These are phyloP conservation scores for Sphagnum contortum DNA, from an alignment of 225 moss, liverwort and hornwort genomes.

Conservation along the genomic window DNA sequence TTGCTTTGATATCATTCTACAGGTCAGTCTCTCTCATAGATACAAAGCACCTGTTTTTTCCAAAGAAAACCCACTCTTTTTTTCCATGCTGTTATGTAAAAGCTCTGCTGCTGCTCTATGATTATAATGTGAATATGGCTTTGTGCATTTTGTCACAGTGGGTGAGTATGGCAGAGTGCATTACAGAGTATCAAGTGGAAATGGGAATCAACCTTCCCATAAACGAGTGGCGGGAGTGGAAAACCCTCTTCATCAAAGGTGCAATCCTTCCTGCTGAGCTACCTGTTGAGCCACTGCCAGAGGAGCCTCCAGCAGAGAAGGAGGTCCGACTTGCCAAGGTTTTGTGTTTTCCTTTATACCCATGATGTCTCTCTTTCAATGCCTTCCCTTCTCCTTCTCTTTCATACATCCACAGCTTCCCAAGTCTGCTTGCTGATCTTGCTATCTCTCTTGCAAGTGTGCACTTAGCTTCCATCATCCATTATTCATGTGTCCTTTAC, in stretches of 20 bases:
- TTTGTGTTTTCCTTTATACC: too few species aligned
- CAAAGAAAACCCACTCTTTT: not conserved
- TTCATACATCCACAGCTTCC: not conserved
- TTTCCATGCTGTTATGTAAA: too few species aligned
- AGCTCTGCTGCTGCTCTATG: too few species aligned
- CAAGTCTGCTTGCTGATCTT: too few species aligned
- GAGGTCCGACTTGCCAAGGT: slow-evolving; percentile 61
- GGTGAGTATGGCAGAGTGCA: slow-evolving; percentile 65
- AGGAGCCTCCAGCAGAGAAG: slow-evolving; percentile 41
- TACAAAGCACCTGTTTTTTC: not conserved
- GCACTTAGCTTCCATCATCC: too few species aligned
- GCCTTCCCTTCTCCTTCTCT: not conserved
- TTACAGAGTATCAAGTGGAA: slow-evolving; percentile 53
- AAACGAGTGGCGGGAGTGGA: slow-evolving; percentile 59
- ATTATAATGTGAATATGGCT: not conserved
- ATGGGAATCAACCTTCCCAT: slow-evolving; percentile 44
- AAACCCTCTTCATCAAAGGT: slow-evolving; percentile 67
- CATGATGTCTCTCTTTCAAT: not conserved
- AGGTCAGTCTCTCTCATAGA: slow-evolving; percentile 11
- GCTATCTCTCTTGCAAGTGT: too few species aligned
- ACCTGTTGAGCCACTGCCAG: slow-evolving; percentile 4
- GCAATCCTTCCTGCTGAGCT: slow-evolving; percentile 41
- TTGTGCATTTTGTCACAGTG: slow-evolving; percentile 21
- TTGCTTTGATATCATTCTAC: slow-evolving; percentile 37
- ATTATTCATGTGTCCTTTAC: too few species aligned